Evolutionary conservation across 805 yeast species (phyloP), one percentile per base, ranked within the genome.

Genomic region (Suhomyces sp.): DNA sequence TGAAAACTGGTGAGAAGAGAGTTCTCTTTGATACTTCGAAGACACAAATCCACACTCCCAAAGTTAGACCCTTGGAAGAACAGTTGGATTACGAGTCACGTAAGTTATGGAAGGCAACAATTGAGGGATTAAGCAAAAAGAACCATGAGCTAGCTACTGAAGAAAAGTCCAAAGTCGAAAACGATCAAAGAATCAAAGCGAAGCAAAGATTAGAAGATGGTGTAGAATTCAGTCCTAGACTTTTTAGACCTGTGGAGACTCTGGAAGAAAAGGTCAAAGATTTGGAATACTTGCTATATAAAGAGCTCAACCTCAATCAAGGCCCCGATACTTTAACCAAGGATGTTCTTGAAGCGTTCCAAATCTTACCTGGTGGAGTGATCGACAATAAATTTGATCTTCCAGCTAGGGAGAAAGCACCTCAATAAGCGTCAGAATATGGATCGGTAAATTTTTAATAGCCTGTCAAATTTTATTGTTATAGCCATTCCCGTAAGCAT

Each of bases 131-230:
- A n/a, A 86, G 86, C 3, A 66, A 75, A 37, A 80, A 96, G 57
- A 83, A 94, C 65, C 99, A 94, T 67, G 78, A 75, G 15, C 72
- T 76, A 3, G 98, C 98, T 1, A 94, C 99, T 0, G 87, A 84
- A 27, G 97, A 91, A 64, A 94, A 94, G 70, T 87, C 76, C 64
- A 81, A 82, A 59, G 89, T 94, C 50, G 99, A 94, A 71, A 87
- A 89, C 54, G 78, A 77, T n/a, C 99, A 94, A 72, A 81, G 99
- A 65, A 71, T 71, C 17, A 70, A 76, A 41, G 90, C 96, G 13
- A 86, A 84, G 66, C 78, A 83, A 60, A 80, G 98, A 59, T 69
- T 73, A 17, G 96, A 87, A 57, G 87, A 85, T 46, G 96, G 93
- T 12, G 85, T 80, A 1, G 91, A 85, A 58, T 91, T 88, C 68